Conservation (phyloP, 179 eudicot species). For the Beta corolliflora region DNA sequence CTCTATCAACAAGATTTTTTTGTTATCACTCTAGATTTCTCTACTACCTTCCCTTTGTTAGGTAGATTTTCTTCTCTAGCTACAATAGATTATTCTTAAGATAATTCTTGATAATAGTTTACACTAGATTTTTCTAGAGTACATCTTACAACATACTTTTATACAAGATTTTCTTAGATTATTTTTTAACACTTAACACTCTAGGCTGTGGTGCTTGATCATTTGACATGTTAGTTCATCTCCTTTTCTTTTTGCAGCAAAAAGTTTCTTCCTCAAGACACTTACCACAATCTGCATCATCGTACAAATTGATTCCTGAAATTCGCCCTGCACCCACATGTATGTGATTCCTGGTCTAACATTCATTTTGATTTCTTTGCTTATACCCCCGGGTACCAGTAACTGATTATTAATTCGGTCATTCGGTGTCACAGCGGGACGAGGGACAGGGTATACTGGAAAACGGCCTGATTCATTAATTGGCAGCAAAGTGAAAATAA, state of each 20-base stretch:
- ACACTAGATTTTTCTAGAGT: no score
- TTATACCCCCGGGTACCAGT: not conserved
- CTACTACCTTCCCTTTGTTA: no score
- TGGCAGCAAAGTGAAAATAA: conserved; percentile 55
- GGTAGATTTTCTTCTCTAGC: no score
- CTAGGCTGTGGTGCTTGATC: not conserved
- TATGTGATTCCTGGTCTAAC: conserved; percentile 6
- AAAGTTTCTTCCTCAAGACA: conserved; percentile 2
- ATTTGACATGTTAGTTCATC: not conserved
- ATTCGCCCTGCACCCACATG: conserved; percentile 7
- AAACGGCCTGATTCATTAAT: conserved; percentile 59
- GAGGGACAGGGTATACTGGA: conserved; percentile 43
- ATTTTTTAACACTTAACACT: no score
- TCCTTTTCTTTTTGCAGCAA: not conserved
- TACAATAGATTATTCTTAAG: no score
- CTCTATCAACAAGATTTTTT: no score
- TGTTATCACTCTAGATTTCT: no score
- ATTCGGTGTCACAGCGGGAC: conserved; percentile 52
- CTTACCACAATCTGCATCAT: conserved; percentile 5
- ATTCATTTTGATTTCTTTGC: not conserved
- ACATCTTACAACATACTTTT: no score
- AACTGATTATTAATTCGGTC: not conserved
- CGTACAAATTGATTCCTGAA: conserved; percentile 8
- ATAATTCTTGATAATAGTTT: no score
- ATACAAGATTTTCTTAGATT: no score